Evolutionary conservation across 176 grass and related monocot genomes (phyloP).

Genomic region (Lolium multiflorum): DNA sequence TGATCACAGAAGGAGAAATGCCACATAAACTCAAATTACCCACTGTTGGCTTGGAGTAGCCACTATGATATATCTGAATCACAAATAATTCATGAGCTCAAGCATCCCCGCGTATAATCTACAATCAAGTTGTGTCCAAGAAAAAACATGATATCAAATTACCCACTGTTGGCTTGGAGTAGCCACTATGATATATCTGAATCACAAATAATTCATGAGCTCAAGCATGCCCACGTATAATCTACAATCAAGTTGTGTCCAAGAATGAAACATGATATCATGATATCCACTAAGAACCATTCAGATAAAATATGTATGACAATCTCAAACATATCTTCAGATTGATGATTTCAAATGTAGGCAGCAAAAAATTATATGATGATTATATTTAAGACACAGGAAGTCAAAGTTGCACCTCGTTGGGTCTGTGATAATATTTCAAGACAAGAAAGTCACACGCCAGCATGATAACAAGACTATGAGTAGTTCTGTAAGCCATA

Average conservation of each 20-base stretch:
- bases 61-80: not conserved
- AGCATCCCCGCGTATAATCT: not conserved
- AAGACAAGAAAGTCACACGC: no score
- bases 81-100: not conserved
- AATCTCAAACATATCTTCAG: not conserved
- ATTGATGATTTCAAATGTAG: not conserved
- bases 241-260: not conserved
- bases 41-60: not conserved
- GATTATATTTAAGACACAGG: not conserved
- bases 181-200: not conserved
- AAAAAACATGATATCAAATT: no score
- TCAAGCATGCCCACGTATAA: not conserved
- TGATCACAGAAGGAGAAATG: not conserved
- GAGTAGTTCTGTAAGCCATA: no score
- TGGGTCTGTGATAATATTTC: no score
- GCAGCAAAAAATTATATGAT: not conserved
- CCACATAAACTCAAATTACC: not conserved
- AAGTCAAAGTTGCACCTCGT: no score
- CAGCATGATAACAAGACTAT: no score
- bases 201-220: not conserved
- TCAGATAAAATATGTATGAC: not conserved
- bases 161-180: not conserved
- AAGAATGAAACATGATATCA: not conserved
- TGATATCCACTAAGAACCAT: not conserved
- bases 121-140: not conserved